phyloP scores from a whole-genome alignment of 352 stramenopile species.

The Phytopythium mirpurense region DNA sequence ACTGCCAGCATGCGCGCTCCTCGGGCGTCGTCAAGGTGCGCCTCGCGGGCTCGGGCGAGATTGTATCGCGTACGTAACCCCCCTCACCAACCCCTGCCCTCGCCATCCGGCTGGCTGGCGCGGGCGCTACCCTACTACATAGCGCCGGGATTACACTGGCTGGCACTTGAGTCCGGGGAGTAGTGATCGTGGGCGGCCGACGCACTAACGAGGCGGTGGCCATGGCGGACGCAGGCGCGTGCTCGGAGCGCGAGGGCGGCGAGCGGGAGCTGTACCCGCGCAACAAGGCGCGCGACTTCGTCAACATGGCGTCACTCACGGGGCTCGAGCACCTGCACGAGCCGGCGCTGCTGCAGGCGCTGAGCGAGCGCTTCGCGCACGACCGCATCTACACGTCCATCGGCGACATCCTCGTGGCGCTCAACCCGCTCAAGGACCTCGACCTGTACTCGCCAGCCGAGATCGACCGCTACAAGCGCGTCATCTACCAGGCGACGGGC shows the following conservation, averaged over 20 bases:
- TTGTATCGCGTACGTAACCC: slow-evolving; percentile 36
- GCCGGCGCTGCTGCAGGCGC: slow-evolving; percentile 71
- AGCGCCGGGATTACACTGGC: too few relatives aligned
- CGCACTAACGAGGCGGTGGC: neutral
- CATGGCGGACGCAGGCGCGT: slow-evolving; percentile 16
- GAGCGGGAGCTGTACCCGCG: slow-evolving; percentile 56
- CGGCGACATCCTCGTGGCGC: slow-evolving; percentile 76
- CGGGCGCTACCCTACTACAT: too few relatives aligned
- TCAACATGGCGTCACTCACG: slow-evolving; percentile 58
- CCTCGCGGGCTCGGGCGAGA: slow-evolving; percentile 24
- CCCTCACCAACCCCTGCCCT: too few relatives aligned
- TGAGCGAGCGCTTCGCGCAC: slow-evolving; percentile 65
- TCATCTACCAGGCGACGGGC: slow-evolving; percentile 25
- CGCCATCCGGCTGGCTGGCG: too few relatives aligned
- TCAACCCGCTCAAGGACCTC: slow-evolving; percentile 82
- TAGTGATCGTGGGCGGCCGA: too few relatives aligned
- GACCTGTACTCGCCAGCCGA: slow-evolving; percentile 54
- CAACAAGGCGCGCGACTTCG: slow-evolving; percentile 59
- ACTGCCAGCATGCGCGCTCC: slow-evolving; percentile 40
- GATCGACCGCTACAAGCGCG: slow-evolving; percentile 64
- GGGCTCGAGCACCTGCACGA: slow-evolving; percentile 81
- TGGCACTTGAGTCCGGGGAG: too few relatives aligned
- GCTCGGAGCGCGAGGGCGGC: slow-evolving; percentile 20
- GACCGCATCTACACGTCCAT: slow-evolving; percentile 88
- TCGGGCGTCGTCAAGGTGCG: slow-evolving; percentile 43